These are phyloP conservation scores for Alliaria petiolata DNA, from an alignment of 345 rosid species.

Conservation along the genomic window DNA sequence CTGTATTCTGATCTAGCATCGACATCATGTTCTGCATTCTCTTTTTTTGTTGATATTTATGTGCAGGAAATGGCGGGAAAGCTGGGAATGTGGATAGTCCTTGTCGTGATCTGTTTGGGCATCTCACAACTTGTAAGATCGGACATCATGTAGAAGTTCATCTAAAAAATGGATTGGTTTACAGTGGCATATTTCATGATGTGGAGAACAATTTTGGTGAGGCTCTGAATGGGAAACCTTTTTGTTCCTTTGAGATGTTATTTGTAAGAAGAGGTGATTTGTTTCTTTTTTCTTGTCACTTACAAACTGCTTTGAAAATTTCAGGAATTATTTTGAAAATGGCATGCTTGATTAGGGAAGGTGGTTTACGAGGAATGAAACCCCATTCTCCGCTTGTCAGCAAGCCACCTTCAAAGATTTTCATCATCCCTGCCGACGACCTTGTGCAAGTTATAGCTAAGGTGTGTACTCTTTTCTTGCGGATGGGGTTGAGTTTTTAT, in stretches of 20 bases:
- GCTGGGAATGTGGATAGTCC: conserved; percentile 48
- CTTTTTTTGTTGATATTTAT: conserved; percentile 22
- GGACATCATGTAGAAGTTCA: conserved; percentile 90
- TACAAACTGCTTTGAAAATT: conserved; percentile 16
- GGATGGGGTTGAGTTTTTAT: neutral
- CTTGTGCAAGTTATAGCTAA: conserved; percentile 88
- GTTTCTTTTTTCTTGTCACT: neutral
- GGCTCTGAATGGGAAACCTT: conserved; percentile 14
- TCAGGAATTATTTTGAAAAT: conserved; percentile 85
- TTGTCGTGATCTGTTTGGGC: conserved; percentile 55
- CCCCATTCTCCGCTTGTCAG: conserved; percentile 41
- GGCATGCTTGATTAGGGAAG: conserved; percentile 76
- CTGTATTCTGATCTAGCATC: neutral
- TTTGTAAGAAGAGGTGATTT: neutral
- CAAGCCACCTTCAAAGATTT: conserved; percentile 61
- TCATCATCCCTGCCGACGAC: conserved; percentile 70
- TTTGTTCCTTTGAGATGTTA: conserved; percentile 3
- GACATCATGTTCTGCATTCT: neutral
- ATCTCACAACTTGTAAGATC: conserved; percentile 59
- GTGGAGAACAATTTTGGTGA: conserved; percentile 74
- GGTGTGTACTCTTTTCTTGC: conserved; percentile 42
- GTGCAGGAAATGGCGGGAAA: conserved; percentile 38
- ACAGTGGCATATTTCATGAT: conserved; percentile 71
- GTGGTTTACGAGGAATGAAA: conserved; percentile 48
- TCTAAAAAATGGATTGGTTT: conserved; percentile 74